A percentile compares a stretch with the other conserved stretches of the same genome.
Evolutionary conservation across 2,329 filamentous ascomycete species (phyloP).

Genomic region (Penicillium janthinellum): DNA sequence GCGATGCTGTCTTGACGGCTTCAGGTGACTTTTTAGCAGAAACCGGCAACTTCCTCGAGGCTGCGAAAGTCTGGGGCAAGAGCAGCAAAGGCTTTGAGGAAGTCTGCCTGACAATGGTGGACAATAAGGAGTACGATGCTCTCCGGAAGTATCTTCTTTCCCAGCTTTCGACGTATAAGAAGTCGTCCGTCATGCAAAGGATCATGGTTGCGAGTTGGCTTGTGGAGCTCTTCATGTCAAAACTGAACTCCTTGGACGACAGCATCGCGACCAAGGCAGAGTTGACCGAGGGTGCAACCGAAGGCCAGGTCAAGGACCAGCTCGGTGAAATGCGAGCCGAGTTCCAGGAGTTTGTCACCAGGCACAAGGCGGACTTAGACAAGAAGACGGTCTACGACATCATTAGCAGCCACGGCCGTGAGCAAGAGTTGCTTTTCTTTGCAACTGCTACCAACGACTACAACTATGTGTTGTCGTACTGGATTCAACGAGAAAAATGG

Average conservation of each 20-base stretch:
- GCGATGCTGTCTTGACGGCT: constrained; percentile 86
- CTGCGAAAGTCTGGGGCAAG: constrained; percentile 86
- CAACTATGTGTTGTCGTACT: constrained; percentile 93
- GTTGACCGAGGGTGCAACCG: constrained; percentile 69
- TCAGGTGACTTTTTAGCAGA: constrained; percentile 85
- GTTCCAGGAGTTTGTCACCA: constrained; percentile 83
- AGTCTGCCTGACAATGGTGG: constrained; percentile 86
- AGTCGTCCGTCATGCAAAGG: constrained; percentile 83
- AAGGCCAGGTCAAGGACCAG: constrained; percentile 67
- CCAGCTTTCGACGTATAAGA: constrained; percentile 80
- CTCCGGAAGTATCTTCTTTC: constrained; percentile 85
- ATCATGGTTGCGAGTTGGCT: constrained; percentile 96
- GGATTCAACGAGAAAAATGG: constrained; percentile 96
- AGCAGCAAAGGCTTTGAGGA: constrained; percentile 98
- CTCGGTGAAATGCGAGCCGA: constrained; percentile 72
- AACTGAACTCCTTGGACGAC: constrained; percentile 91
- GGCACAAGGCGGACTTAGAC: constrained; percentile 85
- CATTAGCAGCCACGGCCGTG: constrained; percentile 90
- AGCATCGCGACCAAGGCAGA: constrained; percentile 89
- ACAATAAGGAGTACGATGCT: constrained; percentile 86
- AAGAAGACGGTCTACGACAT: constrained; percentile 92
- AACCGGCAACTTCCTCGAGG: constrained; percentile 80
- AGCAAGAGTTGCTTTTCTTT: constrained; percentile 89
- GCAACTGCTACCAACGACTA: constrained; percentile 87
- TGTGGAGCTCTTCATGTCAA: constrained; percentile 94